phyloP scores from a whole-genome alignment of 768 basidiomycete species.

The Rhodotorula taiwanensis region DNA sequence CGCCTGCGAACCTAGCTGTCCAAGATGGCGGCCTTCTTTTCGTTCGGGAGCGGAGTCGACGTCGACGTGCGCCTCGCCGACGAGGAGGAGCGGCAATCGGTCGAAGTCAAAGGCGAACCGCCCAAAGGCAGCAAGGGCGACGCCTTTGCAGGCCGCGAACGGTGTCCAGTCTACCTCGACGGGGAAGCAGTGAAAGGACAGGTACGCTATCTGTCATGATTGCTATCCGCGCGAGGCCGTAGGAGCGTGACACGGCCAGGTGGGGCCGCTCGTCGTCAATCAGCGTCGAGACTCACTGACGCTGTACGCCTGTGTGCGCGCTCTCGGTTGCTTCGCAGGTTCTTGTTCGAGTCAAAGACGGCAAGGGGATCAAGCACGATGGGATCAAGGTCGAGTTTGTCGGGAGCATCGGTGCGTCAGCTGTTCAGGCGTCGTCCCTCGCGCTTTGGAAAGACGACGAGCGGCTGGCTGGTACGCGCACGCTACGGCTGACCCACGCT shows the following conservation, averaged over 20 bases:
- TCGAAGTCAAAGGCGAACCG: conserved; percentile 63
- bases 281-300: background rate
- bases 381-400: conserved; percentile 98
- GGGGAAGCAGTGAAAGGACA: conserved; percentile 85
- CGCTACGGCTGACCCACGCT: background rate
- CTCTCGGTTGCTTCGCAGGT: conserved; percentile 51
- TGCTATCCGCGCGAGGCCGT: too few relatives aligned
- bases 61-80: conserved; percentile 80
- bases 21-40: conserved; percentile 75
- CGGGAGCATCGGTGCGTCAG: conserved; percentile 71
- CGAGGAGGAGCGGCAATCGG: conserved; percentile 78
- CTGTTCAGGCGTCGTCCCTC: background rate
- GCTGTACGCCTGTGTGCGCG: background rate
- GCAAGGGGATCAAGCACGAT: conserved; percentile 88
- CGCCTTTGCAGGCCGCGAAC: conserved; percentile 73
- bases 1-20: background rate
- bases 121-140: conserved; percentile 39
- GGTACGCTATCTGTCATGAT: conserved; percentile 48
- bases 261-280: conserved; percentile 2
- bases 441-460: too few relatives aligned
- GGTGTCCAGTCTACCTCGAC: conserved; percentile 90
- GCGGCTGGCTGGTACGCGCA: too few relatives aligned
- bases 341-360: conserved; percentile 79
- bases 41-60: conserved; percentile 78
- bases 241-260: too few relatives aligned